Conservation (phyloP, 352 stramenopile species). For the Proteromonas lacertae region DNA sequence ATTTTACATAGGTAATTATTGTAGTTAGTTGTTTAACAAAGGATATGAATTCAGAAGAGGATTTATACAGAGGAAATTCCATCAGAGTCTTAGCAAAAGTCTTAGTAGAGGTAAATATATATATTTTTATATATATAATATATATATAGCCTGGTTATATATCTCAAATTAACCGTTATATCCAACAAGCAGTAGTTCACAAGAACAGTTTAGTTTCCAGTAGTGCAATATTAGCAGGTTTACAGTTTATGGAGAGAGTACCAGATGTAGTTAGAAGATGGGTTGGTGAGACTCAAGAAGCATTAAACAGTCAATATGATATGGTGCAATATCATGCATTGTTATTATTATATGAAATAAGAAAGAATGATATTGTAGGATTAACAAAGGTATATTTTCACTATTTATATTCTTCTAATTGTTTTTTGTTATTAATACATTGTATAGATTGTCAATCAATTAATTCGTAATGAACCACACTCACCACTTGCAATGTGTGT, state of each 20-base stretch:
- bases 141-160: slow-evolving; percentile 5
- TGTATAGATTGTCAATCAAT: slow-evolving; percentile 27
- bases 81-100: slow-evolving; percentile 83
- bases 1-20: too few relatives aligned
- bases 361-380: slow-evolving; percentile 78
- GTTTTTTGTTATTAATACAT: slow-evolving; percentile 1
- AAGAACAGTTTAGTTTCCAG: slow-evolving; percentile 74
- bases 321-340: slow-evolving; percentile 98
- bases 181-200: slow-evolving; percentile 97
- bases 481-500: slow-evolving; percentile 73
- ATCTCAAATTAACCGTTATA: slow-evolving; percentile 75
- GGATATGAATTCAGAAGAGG: slow-evolving; percentile 89
- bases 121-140: slow-evolving; percentile 15
- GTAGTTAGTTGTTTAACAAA: slow-evolving; percentile 85
- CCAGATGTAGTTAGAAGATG: slow-evolving; percentile 42
- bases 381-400: slow-evolving; percentile 65
- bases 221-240: slow-evolving; percentile 72
- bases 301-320: slow-evolving; percentile 61
- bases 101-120: slow-evolving; percentile 39
- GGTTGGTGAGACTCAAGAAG: slow-evolving; percentile 85
- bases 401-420: slow-evolving; percentile 12
- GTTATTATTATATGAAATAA: slow-evolving; percentile 88
- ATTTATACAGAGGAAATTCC: slow-evolving; percentile 90
- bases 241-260: slow-evolving; percentile 63
- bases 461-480: slow-evolving; percentile 58